These are phyloP conservation scores for Aspergillus bridgeri DNA, from an alignment of 495 filamentous ascomycete species.

Conservation along the genomic window DNA sequence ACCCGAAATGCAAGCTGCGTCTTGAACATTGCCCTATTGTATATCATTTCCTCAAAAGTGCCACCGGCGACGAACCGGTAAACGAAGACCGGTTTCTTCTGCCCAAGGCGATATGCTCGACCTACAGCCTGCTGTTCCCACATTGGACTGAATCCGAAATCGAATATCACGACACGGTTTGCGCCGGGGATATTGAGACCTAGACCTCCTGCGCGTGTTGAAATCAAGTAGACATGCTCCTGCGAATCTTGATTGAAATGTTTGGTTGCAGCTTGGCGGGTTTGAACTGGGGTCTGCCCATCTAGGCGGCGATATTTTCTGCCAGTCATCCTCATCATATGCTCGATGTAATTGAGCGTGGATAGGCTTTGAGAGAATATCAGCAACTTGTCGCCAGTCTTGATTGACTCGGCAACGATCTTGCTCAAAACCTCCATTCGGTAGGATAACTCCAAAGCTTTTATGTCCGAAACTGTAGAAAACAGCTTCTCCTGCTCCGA, in stretches of 20 bases:
- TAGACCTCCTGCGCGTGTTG: conserved; percentile 74
- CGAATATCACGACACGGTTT: conserved; percentile 85
- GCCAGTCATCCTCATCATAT: conserved; percentile 41
- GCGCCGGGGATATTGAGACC: conserved; percentile 83
- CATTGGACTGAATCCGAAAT: conserved; percentile 75
- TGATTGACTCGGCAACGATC: conserved; percentile 62
- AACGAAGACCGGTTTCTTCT: conserved; percentile 77
- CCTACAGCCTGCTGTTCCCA: conserved; percentile 88
- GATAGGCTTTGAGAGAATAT: conserved; percentile 74
- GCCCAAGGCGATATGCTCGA: conserved; percentile 82
- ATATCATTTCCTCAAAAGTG: conserved; percentile 70
- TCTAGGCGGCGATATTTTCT: conserved; percentile 58
- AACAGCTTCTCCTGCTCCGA: conserved; percentile 30
- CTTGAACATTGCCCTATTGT: conserved; percentile 76
- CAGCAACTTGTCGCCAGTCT: conserved; percentile 62
- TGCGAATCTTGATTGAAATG: conserved; percentile 56
- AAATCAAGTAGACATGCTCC: conserved; percentile 67
- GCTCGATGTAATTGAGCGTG: conserved; percentile 66
- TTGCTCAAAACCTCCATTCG: conserved; percentile 62
- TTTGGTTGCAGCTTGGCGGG: conserved; percentile 59
- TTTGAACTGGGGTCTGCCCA: conserved; percentile 51
- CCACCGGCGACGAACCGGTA: conserved; percentile 81
- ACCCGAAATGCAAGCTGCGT: conserved; percentile 72
- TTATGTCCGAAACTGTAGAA: conserved; percentile 22
- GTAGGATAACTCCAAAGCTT: conserved; percentile 50